Conservation (phyloP, 2,329 filamentous ascomycete species). For the Beauveria sp. region DNA sequence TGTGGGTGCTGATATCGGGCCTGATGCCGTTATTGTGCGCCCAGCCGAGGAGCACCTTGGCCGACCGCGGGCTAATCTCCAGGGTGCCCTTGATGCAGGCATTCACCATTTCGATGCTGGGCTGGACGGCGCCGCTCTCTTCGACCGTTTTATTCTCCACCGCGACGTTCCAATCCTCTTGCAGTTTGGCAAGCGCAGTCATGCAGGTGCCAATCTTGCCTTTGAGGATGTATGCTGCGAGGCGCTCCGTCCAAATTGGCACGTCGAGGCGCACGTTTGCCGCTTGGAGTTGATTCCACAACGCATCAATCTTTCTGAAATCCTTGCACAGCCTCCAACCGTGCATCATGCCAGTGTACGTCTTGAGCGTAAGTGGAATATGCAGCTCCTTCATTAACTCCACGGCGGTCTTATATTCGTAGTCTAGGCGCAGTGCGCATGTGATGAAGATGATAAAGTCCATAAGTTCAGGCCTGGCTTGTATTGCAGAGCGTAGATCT, state of each 20-base stretch:
- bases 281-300: slow-evolving; percentile 58
- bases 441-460: slow-evolving; percentile 34
- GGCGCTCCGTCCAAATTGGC: slow-evolving; percentile 61
- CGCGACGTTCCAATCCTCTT: slow-evolving; percentile 45
- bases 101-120: slow-evolving; percentile 60
- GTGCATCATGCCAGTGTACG: slow-evolving; percentile 67
- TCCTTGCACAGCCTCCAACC: slow-evolving; percentile 59
- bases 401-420: slow-evolving; percentile 28
- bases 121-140: slow-evolving; percentile 41
- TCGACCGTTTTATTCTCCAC: slow-evolving; percentile 19
- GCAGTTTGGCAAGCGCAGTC: slow-evolving; percentile 58
- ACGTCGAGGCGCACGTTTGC: slow-evolving; percentile 55
- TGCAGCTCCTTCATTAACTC: slow-evolving; percentile 38
- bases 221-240: slow-evolving; percentile 56
- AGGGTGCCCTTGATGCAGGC: slow-evolving; percentile 59
- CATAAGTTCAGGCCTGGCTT: slow-evolving; percentile 26
- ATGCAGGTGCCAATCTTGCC: slow-evolving; percentile 50
- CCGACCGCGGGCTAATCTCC: slow-evolving; percentile 38
- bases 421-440: slow-evolving; percentile 26
- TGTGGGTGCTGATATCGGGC: slow-evolving; percentile 56
- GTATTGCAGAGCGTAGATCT: slow-evolving; percentile 21
- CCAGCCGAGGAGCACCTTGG: slow-evolving; percentile 50
- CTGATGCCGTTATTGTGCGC: slow-evolving; percentile 46
- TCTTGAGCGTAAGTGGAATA: slow-evolving; percentile 51
- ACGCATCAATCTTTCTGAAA: slow-evolving; percentile 48